phyloP scores from a whole-genome alignment of 2,329 filamentous ascomycete genomes.

The Paramyrothecium roridum region DNA sequence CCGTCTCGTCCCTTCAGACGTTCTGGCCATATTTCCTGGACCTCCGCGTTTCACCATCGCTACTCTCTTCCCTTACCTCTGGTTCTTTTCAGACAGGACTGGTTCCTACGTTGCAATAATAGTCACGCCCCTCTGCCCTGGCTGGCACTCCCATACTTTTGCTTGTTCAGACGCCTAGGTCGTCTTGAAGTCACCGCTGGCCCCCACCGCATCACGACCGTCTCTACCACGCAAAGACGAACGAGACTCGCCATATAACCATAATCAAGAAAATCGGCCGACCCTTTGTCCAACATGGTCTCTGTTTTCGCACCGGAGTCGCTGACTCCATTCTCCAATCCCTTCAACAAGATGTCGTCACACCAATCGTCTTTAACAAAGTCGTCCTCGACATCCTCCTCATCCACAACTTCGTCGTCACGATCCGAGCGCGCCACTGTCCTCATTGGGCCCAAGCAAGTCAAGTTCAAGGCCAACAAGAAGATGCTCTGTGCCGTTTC shows the following conservation, averaged over 20 bases:
- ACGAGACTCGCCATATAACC: not conserved
- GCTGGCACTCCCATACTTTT: no score
- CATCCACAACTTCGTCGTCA: slow-evolving; percentile 7
- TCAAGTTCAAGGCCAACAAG: slow-evolving; percentile 39
- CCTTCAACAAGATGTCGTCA: slow-evolving; percentile 16
- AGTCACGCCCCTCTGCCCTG: not conserved
- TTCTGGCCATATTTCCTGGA: not conserved
- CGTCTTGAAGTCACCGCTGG: not conserved
- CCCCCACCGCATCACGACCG: not conserved
- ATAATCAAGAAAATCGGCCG: not conserved
- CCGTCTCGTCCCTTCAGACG: not conserved
- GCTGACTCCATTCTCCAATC: not conserved
- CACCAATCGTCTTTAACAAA: not conserved
- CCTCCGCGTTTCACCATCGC: not conserved
- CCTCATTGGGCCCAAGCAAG: slow-evolving; percentile 38
- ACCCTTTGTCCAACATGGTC: not conserved
- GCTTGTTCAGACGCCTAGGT: not conserved
- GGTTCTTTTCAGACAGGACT: not conserved
- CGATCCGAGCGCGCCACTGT: slow-evolving; percentile 24
- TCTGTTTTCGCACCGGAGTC: not conserved
- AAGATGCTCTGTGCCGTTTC: slow-evolving; percentile 44
- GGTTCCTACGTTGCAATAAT: not conserved
- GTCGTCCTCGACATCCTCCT: not conserved
- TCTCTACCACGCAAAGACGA: not conserved
- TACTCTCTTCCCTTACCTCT: not conserved